These are phyloP conservation scores for Clarireedia hainanense DNA, from an alignment of 2,329 filamentous ascomycete genomes.

Conservation along the genomic window DNA sequence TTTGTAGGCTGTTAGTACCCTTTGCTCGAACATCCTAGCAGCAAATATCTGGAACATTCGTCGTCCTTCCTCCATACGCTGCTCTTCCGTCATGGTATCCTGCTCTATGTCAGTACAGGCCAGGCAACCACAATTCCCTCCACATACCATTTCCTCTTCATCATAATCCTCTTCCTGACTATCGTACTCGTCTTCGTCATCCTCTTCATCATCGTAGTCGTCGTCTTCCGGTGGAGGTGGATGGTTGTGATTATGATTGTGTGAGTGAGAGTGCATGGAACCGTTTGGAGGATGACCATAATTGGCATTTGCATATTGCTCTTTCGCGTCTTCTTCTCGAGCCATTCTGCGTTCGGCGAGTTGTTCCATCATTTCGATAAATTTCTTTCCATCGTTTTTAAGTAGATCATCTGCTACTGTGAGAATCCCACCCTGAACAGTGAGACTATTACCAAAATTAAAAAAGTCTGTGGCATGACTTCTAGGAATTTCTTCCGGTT, in stretches of 20 bases:
- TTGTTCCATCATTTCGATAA: conserved; percentile 99
- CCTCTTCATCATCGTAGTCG: conserved; percentile 55
- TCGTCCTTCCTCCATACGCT: conserved; percentile 96
- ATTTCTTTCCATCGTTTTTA: conserved; percentile 98
- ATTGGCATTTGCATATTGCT: conserved; percentile 51
- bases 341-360: conserved; percentile 95
- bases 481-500: conserved; percentile 56
- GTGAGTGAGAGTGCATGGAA: conserved; percentile 33
- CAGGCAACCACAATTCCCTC: conserved; percentile 17
- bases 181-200: conserved; percentile 54
- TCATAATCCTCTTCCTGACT: conserved; percentile 60
- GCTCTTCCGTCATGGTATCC: conserved; percentile 96
- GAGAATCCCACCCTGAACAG: conserved; percentile 94
- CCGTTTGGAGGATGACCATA: conserved; percentile 51
- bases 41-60: conserved; percentile 99
- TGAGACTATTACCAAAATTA: conserved; percentile 94
- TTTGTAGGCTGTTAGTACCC: conserved; percentile 92
- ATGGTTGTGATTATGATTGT: conserved; percentile 49
- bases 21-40: conserved; percentile 97
- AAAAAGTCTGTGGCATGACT: conserved; percentile 79
- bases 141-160: conserved; percentile 64
- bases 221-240: conserved; percentile 65
- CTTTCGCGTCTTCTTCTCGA: conserved; percentile 81
- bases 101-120: conserved; percentile 39
- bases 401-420: conserved; percentile 97